Base-by-base conservation (phyloP, 23 red algal genomes). In the Cyanidioschyzon merolae region DNA sequence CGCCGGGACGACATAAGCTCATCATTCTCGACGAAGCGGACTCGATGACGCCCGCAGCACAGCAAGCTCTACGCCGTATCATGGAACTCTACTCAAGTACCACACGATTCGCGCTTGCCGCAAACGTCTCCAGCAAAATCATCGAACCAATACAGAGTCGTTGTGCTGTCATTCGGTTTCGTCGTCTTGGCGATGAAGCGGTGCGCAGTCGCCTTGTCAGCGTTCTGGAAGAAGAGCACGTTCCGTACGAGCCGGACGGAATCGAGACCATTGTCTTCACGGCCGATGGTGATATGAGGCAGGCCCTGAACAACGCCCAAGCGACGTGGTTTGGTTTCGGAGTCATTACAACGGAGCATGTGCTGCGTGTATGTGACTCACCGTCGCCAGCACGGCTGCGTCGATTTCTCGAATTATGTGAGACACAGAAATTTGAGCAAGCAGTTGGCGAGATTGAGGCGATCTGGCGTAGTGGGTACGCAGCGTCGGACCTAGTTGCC, bases 141-240 rank as follows among this genome's bases (percentile, higher is more conserved):
- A 97, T 97, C 59, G 93, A 97, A 76, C 93, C 93, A 29, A 97
- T 97, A 36, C 93, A 97, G 82, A 89, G 85, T 50, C 84, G 93
- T 35, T 97, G 93, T 67, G 87, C 84, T 0, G 88, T 97, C 1
- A 80, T 97, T 2, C 75, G 88, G 15, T 89, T 97, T 59, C 50
- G 77, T 31, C 81, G 88, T 2, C 80, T 97, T 0, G 59, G 79
- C 59, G 79, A 90, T 18, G 79, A 83, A 26, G 63, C 90, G 77
- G 74, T 97, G 39, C 50, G 75, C 0, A 37, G 50, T 57, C 79
- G 93, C 51, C 39, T 97, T 29, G 50, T 58, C 36, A 21, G 27
- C n/a, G 88, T 97, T 0, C 57, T 91, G 12, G 74, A 59, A 32
- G 38, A 58, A 37, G 93, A 97, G 79, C 79, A 82, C 31, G 93